These are phyloP conservation scores for Aspergillus sparsus DNA, from an alignment of 495 filamentous ascomycete genomes.

Conservation along the genomic window DNA sequence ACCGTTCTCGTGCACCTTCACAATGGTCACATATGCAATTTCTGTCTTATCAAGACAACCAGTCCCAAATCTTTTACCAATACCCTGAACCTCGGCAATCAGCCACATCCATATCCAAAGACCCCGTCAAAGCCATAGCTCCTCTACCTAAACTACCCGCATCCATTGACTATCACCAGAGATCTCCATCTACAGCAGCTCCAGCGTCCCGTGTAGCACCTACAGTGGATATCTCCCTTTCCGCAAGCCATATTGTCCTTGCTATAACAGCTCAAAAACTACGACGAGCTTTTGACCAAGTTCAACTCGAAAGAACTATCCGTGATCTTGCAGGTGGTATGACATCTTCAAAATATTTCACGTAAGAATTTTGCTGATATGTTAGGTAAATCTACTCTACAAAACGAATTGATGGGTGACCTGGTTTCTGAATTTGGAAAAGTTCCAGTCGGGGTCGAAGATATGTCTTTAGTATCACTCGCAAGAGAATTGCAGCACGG, in stretches of 20 bases:
- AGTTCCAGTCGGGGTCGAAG: constrained; percentile 97
- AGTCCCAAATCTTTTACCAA: constrained; percentile 19
- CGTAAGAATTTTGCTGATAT: constrained; percentile 1
- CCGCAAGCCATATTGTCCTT: constrained; percentile 23
- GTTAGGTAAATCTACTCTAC: constrained; percentile 89
- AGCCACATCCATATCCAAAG: background rate
- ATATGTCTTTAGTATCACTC: constrained; percentile 88
- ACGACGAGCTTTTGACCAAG: constrained; percentile 26
- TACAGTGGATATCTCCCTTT: constrained; percentile 16
- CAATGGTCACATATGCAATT: constrained; percentile 17
- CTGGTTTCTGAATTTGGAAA: constrained; percentile 97
- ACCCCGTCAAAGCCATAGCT: background rate
- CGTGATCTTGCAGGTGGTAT: constrained; percentile 29
- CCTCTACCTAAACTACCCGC: too few species aligned
- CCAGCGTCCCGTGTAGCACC: background rate
- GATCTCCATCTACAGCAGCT: too few species aligned
- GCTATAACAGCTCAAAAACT: constrained; percentile 30
- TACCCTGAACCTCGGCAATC: constrained; percentile 4
- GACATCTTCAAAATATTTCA: background rate
- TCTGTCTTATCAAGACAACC: constrained; percentile 22
- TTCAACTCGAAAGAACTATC: constrained; percentile 24
- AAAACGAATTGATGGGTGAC: constrained; percentile 93
- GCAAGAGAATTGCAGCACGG: constrained; percentile 91
- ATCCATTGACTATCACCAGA: too few species aligned
- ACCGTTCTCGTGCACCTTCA: constrained; percentile 71